Base-by-base conservation (phyloP, 192 early-diverging fungal genomes). In the Rhizoclosmatium globosum region DNA sequence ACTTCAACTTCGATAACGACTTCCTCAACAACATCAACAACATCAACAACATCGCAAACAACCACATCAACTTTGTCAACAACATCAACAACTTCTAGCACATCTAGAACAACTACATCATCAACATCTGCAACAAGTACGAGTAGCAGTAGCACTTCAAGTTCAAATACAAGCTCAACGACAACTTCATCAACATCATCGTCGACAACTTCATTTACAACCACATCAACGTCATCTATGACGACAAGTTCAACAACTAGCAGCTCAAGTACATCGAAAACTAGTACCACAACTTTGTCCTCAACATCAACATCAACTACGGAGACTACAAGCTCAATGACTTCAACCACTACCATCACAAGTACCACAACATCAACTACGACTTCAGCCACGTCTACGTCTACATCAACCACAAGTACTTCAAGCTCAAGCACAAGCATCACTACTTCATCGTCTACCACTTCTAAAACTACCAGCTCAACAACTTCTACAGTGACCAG, bases 341-440 rank as follows among this genome's bases (percentile, higher is more conserved):
- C 62, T 3, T 64, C 62, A 64, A 64, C 53, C 53, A 56, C 9
- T 11, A 66, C 43, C 11, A 41, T 11, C 17, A 21, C 46, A 17
- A 70, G 45, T 53, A 57, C 47, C 17, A 70, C 46, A 19, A 23
- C 47, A 70, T 21, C 46, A 17, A 70, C 46, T 57, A 23, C 46
- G 45, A 57, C 68, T 57, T 19, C 47, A 23, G 15, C 68, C 19
- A 39, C 23, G 19, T n/a, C 46, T 17, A 70, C 68, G 45, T 57
- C 46, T 45, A 57, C 47, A 23, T 17, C 19, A 23, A 70, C 46
- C 45, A 17, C 3, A 21, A 47, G 19, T 23, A 70, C 15, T 21
- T 17, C 21, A 50, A 70, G 45, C 31, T 70, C 68, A 9, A 15
- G 11, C 11, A 56, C 53, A 15, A 56, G 53, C 19, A 56, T n/a